phyloP scores from a whole-genome alignment of 768 basidiomycete genomes.

The Mycena epipterygia region DNA sequence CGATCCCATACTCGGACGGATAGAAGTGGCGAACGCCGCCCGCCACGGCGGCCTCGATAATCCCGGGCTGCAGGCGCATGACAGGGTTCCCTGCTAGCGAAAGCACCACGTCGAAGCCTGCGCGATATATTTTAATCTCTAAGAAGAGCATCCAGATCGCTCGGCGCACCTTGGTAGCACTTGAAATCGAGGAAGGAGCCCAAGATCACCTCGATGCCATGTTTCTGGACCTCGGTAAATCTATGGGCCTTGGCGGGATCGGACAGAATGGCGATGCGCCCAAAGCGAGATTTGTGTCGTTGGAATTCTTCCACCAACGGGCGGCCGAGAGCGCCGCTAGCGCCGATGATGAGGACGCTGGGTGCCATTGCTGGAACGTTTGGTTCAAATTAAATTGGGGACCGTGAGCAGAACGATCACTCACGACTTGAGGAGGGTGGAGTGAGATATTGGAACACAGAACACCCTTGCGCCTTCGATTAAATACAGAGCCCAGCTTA shows the following conservation, averaged over 20 bases:
- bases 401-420: neutral
- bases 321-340: constrained; percentile 4
- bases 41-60: constrained; percentile 23
- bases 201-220: constrained; percentile 11
- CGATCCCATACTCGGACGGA: constrained; percentile 22
- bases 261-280: constrained; percentile 8
- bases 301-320: constrained; percentile 11
- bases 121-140: neutral
- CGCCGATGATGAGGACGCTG: constrained; percentile 15
- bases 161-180: constrained; percentile 3
- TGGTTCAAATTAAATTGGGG: neutral
- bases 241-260: constrained; percentile 7
- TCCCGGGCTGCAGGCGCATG: constrained; percentile 19
- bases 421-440: no score
- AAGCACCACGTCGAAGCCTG: constrained; percentile 22
- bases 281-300: neutral
- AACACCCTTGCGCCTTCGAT: no score
- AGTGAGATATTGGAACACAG: no score
- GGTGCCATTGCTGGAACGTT: neutral
- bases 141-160: no score
- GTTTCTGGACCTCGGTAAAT: neutral
- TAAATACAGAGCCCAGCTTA: no score
- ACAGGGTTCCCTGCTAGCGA: constrained; percentile 1
- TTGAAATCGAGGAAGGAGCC: constrained; percentile 17
- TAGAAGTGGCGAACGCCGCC: constrained; percentile 25